Base-by-base conservation (phyloP, 2,329 filamentous ascomycete genomes). In the Pseudogymnoascus sp. region DNA sequence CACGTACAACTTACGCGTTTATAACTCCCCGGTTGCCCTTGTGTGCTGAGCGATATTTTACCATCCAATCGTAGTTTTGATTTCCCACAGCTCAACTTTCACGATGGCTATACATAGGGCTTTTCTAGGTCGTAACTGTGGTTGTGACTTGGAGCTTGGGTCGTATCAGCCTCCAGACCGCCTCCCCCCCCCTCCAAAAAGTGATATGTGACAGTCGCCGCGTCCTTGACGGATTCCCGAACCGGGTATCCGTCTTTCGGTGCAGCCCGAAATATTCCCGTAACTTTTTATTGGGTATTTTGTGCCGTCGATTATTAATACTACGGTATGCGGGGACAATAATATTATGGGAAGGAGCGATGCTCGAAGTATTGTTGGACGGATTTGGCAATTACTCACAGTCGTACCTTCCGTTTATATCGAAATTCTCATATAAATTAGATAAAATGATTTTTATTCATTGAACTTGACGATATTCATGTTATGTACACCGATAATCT, bases 31-130 rank as follows among this genome's bases (percentile, higher is more conserved):
- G 28, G 6, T 3, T 18, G 9, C 25, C 49, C 23, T 33, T 55
- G 49, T 55, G n/a, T 55, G 28, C 9, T 55, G 49, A 18, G 49
- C 28, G 25, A 55, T 33, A 55, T 55, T 18, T 16, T 55, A 18
- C 28, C 49, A 33, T 55, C 49, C 49, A 55, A 55, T 55, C 49
- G 28, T 33, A 33, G n/a, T 55, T 55, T 33, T 55, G 8, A 55
- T 33, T 49, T 18, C 49, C 2, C 4, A 18, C n/a, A 55, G 28
- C 28, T 55, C 28, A 33, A 28, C 49, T 55, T 55, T 33, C 45
- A 52, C 45, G 31, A n/a, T 45, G 6, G 49, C 49, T 33, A 18
- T 55, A 33, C 16, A 12, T 23, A 23, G 23, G 7, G 28, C 25
- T 55, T 28, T 28, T 5, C 2, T 31, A 14, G 25, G 45, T 31